These are phyloP conservation scores for Moricandia moricandioides DNA, from an alignment of 345 rosid genomes.

Conservation along the genomic window DNA sequence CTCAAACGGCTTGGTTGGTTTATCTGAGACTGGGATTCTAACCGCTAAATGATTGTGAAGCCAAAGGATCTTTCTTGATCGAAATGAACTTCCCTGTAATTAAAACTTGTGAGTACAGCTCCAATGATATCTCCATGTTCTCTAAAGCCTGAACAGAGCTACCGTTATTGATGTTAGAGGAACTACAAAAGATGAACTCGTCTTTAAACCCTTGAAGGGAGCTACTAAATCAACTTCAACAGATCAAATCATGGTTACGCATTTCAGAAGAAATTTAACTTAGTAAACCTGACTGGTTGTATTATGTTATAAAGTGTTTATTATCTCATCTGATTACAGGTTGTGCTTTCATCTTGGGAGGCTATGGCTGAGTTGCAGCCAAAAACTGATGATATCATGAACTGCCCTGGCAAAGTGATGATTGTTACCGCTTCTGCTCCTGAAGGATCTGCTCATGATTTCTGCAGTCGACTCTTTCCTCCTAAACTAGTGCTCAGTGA, in stretches of 20 bases:
- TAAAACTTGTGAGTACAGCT: conserved; percentile 36
- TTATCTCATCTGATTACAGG: not conserved
- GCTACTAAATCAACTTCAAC: conserved; percentile 35
- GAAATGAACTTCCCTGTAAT: conserved; percentile 55
- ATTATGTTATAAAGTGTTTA: not conserved
- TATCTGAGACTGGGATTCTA: conserved; percentile 39
- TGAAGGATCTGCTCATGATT: conserved; percentile 32
- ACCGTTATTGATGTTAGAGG: conserved; percentile 45
- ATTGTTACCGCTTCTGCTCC: conserved; percentile 60
- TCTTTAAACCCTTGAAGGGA: conserved; percentile 41
- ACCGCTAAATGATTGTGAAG: conserved; percentile 45
- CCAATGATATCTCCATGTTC: conserved; percentile 15
- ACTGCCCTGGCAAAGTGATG: conserved; percentile 51
- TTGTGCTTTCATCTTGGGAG: conserved; percentile 59
- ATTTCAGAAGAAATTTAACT: not conserved
- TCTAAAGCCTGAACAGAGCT: conserved; percentile 33
- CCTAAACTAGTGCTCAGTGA: conserved; percentile 26
- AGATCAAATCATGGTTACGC: conserved; percentile 46
- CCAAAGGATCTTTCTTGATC: conserved; percentile 32
- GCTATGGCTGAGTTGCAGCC: conserved; percentile 52
- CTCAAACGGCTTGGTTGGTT: conserved; percentile 31
- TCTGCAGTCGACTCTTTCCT: conserved; percentile 13
- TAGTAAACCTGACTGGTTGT: not conserved
- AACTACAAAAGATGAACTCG: conserved; percentile 27
- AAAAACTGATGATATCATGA: conserved; percentile 39